These are phyloP conservation scores for Hypoxylon sp. DNA, from an alignment of 2,329 filamentous ascomycete genomes.

Conservation along the genomic window DNA sequence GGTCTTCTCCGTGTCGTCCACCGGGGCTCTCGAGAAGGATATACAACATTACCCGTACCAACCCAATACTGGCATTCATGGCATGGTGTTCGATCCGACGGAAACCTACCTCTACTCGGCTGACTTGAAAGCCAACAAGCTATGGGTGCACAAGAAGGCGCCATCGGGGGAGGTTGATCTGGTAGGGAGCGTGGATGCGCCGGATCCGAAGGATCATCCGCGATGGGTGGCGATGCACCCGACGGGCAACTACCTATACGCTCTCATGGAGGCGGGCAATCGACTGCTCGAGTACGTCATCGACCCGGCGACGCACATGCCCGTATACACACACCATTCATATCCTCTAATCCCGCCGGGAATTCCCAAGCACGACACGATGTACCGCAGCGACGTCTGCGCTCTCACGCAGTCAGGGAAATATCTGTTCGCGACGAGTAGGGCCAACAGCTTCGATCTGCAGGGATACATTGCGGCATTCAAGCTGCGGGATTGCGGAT, in stretches of 20 bases:
- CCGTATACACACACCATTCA: slow-evolving; percentile 81
- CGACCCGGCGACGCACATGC: slow-evolving; percentile 79
- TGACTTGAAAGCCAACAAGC: slow-evolving; percentile 81
- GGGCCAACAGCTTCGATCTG: slow-evolving; percentile 80
- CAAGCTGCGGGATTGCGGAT: slow-evolving; percentile 75
- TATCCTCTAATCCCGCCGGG: slow-evolving; percentile 87
- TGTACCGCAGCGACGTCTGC: slow-evolving; percentile 91
- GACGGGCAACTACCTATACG: slow-evolving; percentile 83
- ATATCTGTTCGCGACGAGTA: slow-evolving; percentile 88
- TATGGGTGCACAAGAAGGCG: slow-evolving; percentile 87
- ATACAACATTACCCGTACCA: slow-evolving; percentile 82
- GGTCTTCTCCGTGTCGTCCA: slow-evolving; percentile 74
- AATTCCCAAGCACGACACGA: slow-evolving; percentile 66
- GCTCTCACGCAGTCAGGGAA: slow-evolving; percentile 76
- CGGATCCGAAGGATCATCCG: slow-evolving; percentile 80
- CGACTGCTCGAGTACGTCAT: slow-evolving; percentile 85
- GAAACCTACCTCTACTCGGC: slow-evolving; percentile 85
- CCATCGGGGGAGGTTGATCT: slow-evolving; percentile 73
- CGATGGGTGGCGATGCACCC: slow-evolving; percentile 91
- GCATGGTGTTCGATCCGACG: slow-evolving; percentile 83
- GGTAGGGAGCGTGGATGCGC: slow-evolving; percentile 80
- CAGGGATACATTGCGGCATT: slow-evolving; percentile 90
- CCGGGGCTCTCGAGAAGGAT: slow-evolving; percentile 73
- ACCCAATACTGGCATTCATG: slow-evolving; percentile 79
- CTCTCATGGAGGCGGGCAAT: slow-evolving; percentile 92